These are phyloP conservation scores for Irpex sp. DNA, from an alignment of 1,284 basidiomycete species.

Conservation along the genomic window DNA sequence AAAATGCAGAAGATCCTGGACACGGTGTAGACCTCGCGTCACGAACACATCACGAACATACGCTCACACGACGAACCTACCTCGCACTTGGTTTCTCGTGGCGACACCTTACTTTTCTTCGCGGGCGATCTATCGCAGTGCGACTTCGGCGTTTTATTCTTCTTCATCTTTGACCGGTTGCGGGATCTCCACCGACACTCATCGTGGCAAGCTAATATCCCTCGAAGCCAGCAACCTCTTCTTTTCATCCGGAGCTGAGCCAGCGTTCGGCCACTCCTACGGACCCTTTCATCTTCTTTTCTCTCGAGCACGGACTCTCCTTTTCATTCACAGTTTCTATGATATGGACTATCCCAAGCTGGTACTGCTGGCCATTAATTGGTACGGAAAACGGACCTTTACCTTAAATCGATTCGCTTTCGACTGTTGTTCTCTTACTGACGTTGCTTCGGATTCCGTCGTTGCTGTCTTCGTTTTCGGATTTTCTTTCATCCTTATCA, in stretches of 20 bases:
- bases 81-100: slow-evolving; percentile 9
- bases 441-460: slow-evolving; percentile 7
- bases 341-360: not conserved
- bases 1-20: slow-evolving; percentile 36
- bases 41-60: no score
- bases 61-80: slow-evolving; percentile 7
- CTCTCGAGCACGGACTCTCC: slow-evolving; percentile 14
- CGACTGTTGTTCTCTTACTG: slow-evolving; percentile 2
- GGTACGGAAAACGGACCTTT: slow-evolving; percentile 15
- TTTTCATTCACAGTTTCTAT: not conserved
- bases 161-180: not conserved
- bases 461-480: slow-evolving; percentile 2
- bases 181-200: slow-evolving; percentile 2
- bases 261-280: slow-evolving; percentile 1
- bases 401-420: slow-evolving; percentile 1
- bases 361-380: slow-evolving; percentile 11
- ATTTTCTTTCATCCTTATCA: not conserved
- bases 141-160: slow-evolving; percentile 5
- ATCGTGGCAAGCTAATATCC: slow-evolving; percentile 7
- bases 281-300: slow-evolving; percentile 4
- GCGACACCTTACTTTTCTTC: slow-evolving; percentile 5
- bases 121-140: slow-evolving; percentile 11
- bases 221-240: not conserved
- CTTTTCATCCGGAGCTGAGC: not conserved
- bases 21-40: slow-evolving; percentile 20